Conservation (phyloP, 1,284 basidiomycete species). For the Albatrellus sp. region DNA sequence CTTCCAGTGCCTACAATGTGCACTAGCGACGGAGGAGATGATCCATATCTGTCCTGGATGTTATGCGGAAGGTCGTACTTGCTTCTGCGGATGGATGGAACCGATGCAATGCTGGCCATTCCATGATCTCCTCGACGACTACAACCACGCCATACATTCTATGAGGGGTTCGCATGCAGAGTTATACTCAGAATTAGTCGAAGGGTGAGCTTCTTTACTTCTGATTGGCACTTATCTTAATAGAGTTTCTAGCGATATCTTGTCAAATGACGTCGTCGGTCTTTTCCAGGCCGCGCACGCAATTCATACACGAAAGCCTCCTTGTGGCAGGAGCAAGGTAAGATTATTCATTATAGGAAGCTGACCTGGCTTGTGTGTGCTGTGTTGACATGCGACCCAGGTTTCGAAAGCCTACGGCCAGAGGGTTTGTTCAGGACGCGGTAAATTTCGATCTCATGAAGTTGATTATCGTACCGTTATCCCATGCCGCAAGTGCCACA, state of each 20-base stretch:
- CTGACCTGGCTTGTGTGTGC: too few relatives aligned
- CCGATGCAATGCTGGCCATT: conserved; percentile 42
- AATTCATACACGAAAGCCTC: not conserved
- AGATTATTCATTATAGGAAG: too few relatives aligned
- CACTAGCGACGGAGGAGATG: conserved; percentile 10
- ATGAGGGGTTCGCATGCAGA: conserved; percentile 10
- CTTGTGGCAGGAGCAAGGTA: too few relatives aligned
- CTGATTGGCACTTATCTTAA: not conserved
- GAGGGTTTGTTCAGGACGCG: too few relatives aligned
- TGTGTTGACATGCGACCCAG: too few relatives aligned
- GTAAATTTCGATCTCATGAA: not conserved
- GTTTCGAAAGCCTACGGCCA: too few relatives aligned
- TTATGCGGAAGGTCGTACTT: conserved; percentile 61
- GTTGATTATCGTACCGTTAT: conserved; percentile 1
- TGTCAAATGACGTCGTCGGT: not conserved
- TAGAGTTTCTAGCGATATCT: not conserved
- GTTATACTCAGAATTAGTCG: not conserved
- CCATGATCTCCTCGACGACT: conserved; percentile 21
- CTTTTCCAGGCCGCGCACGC: not conserved
- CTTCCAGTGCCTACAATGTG: conserved; percentile 49
- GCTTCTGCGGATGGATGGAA: conserved; percentile 43
- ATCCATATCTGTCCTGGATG: conserved; percentile 47
- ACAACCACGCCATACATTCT: conserved; percentile 26
- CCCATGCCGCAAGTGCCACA: conserved; percentile 41
- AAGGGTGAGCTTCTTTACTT: not conserved